phyloP scores from a whole-genome alignment of 1,284 basidiomycete species.

The Heterobasidion occidentale region DNA sequence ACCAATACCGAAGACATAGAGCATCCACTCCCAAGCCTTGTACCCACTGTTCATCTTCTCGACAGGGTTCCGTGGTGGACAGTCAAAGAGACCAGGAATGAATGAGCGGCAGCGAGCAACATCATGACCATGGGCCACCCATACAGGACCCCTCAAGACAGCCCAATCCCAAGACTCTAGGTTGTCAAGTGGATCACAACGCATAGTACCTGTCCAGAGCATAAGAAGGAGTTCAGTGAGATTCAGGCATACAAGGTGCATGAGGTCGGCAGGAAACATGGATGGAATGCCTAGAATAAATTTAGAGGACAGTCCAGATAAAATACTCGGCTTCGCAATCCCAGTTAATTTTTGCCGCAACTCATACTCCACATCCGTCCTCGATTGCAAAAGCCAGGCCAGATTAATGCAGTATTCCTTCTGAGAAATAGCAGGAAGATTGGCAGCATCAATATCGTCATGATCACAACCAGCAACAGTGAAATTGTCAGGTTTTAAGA shows the following conservation, averaged over 20 bases:
- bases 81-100: slow-evolving; percentile 25
- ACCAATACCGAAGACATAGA: slow-evolving; percentile 7
- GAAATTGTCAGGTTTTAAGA: slow-evolving; percentile 16
- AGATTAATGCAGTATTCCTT: no score
- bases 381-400: no score
- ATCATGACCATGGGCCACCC: slow-evolving; percentile 20
- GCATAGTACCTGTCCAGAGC: slow-evolving; percentile 23
- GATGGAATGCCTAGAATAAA: slow-evolving; percentile 15
- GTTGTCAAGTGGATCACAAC: slow-evolving; percentile 12
- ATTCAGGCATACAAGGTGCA: slow-evolving; percentile 26
- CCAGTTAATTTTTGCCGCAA: no score
- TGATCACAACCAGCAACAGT: slow-evolving; percentile 12
- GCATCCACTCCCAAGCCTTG: slow-evolving; percentile 8
- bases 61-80: slow-evolving; percentile 21
- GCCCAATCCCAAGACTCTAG: slow-evolving; percentile 25
- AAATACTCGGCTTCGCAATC: no score
- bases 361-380: no score
- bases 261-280: slow-evolving; percentile 24
- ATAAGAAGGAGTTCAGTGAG: slow-evolving; percentile 21
- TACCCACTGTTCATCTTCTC: slow-evolving; percentile 9
- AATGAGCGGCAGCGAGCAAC: slow-evolving; percentile 19
- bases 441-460: slow-evolving; percentile 9
- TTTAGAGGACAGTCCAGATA: no score
- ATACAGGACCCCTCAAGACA: slow-evolving; percentile 15
- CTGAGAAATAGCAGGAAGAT: no score